These are phyloP conservation scores for Tremella fuciformis DNA, from an alignment of 768 basidiomycete genomes.

Conservation along the genomic window DNA sequence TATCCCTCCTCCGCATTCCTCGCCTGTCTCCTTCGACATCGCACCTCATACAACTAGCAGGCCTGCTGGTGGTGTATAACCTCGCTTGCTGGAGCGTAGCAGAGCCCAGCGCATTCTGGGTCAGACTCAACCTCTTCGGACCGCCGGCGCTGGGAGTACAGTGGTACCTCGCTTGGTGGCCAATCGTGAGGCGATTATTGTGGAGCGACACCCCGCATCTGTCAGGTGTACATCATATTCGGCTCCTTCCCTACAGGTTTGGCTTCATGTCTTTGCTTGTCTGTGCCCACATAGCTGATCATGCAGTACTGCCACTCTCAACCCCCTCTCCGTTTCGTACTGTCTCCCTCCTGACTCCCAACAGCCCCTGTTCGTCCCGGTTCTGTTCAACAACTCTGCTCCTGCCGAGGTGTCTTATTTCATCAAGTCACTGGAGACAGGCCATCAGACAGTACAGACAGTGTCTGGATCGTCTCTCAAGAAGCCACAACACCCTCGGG, in stretches of 20 bases:
- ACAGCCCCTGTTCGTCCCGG: conserved; percentile 65
- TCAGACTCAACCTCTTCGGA: conserved; percentile 16
- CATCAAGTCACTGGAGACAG: conserved; percentile 62
- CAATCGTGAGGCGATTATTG: conserved; percentile 24
- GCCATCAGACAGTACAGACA: conserved; percentile 24
- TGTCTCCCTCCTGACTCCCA: conserved; percentile 62
- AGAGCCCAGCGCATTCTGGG: conserved; percentile 23
- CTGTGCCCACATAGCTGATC: conserved; percentile 1
- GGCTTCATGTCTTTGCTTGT: background rate
- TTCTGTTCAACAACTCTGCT: conserved; percentile 87
- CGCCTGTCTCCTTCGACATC: conserved; percentile 45
- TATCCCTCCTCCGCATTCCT: conserved; percentile 53
- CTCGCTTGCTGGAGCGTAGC: conserved; percentile 45
- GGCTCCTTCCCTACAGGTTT: conserved; percentile 77
- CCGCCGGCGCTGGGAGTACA: conserved; percentile 33
- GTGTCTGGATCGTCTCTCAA: conserved; percentile 31
- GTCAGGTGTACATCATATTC: conserved; percentile 79
- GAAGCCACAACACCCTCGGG: conserved; percentile 11
- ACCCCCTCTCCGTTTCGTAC: conserved; percentile 69
- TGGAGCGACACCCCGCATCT: conserved; percentile 43
- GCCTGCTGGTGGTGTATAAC: conserved; percentile 39
- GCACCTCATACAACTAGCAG: conserved; percentile 33
- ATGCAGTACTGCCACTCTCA: conserved; percentile 75
- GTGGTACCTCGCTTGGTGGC: conserved; percentile 33
- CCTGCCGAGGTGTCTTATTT: conserved; percentile 70